A percentile compares a stretch with the other conserved stretches of the same genome.
phyloP scores from a whole-genome alignment of 2,329 filamentous ascomycete species.

The Botrytis squamosa region DNA sequence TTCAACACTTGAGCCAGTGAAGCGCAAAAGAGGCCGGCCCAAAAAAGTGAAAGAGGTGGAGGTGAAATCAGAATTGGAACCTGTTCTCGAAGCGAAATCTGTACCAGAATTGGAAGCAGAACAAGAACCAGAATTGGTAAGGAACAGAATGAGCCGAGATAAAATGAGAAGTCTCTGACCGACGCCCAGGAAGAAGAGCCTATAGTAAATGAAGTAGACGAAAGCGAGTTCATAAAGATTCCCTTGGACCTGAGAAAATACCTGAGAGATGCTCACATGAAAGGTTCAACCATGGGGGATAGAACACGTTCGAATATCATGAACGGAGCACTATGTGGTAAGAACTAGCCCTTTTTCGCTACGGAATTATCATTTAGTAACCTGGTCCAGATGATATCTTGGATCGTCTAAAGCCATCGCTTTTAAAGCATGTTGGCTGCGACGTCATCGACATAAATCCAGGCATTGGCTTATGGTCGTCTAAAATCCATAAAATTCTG shows the following conservation, averaged over 20 bases:
- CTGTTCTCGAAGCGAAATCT: not conserved
- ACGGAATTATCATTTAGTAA: not conserved
- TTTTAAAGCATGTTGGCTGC: slow-evolving; percentile 71
- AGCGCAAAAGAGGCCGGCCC: not conserved
- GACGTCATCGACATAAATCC: slow-evolving; percentile 88
- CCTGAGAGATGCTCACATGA: not conserved
- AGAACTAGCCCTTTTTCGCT: not conserved
- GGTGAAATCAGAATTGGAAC: not conserved
- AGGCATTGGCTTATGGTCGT: slow-evolving; percentile 75
- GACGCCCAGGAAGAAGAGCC: not conserved
- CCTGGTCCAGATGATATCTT: slow-evolving; percentile 43
- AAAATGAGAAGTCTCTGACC: not conserved
- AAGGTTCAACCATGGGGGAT: not conserved
- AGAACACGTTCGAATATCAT: slow-evolving; percentile 52
- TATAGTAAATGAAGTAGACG: not conserved
- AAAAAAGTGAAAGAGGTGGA: not conserved
- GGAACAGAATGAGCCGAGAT: not conserved
- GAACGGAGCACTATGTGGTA: slow-evolving; percentile 49
- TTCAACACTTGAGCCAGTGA: not conserved
- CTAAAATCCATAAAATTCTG: slow-evolving; percentile 70
- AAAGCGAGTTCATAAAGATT: not conserved
- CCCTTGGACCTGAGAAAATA: not conserved
- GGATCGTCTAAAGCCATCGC: slow-evolving; percentile 63
- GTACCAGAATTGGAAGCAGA: not conserved
- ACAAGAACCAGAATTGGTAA: not conserved